Percentiles rank a stretch among this genome's conserved stretches.
Conservation (phyloP, 306 rosid genomes). For the Rubus idaeus region DNA sequence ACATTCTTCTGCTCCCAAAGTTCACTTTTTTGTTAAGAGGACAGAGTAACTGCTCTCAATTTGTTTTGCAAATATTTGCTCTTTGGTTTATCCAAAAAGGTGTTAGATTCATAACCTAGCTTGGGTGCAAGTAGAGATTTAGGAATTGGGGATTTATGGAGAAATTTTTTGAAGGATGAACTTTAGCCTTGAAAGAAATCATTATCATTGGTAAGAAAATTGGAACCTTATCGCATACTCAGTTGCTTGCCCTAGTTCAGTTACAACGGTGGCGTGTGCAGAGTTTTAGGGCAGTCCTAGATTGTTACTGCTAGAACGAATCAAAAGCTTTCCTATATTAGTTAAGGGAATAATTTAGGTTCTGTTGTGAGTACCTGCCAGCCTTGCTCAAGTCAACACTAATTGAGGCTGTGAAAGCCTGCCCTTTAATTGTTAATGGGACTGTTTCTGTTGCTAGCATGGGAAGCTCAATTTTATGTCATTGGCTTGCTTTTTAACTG, state of each 20-base stretch:
- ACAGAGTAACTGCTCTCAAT: neutral
- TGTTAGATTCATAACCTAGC: neutral
- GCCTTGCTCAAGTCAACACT: neutral
- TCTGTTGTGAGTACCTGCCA: neutral
- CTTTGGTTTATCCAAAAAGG: neutral
- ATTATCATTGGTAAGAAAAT: neutral
- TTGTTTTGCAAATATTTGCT: neutral
- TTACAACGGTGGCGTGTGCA: neutral
- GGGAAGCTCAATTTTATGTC: neutral
- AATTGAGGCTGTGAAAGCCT: neutral
- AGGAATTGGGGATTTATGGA: neutral
- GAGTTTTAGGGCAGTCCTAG: neutral
- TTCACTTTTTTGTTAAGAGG: neutral
- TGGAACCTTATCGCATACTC: neutral
- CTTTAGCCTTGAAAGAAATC: neutral
- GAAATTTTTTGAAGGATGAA: neutral
- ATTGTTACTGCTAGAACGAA: neutral
- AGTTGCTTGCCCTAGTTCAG: neutral
- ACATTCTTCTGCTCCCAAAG: neutral
- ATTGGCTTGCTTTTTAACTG: neutral
- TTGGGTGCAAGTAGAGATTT: constrained; percentile 3
- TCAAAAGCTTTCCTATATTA: neutral
- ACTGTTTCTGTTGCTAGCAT: neutral
- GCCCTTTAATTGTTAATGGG: neutral
- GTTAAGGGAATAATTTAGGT: neutral